Evolutionary conservation across 352 stramenopile genomes (phyloP), one percentile per base, ranked within the genome.

Genomic region (Phytopythium kandeliae): DNA sequence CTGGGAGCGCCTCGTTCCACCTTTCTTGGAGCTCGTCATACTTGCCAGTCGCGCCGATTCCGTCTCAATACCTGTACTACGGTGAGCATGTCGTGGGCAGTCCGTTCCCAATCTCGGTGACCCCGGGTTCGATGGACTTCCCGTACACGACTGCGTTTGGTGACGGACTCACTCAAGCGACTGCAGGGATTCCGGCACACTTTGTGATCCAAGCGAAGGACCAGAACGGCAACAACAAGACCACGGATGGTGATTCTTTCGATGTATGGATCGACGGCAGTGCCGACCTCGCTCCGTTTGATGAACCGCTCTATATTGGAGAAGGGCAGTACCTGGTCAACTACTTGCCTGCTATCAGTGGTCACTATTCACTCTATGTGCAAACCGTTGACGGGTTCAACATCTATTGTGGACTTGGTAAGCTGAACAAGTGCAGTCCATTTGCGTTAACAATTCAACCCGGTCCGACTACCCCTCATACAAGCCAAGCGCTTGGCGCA

Each of bases 161-260:
- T 2, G 53, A 65, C 10, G 93, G 92, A 1, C 51, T 98, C 4
- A 68, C 55, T 17, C 48, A 51, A 16, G 89, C 88, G 9, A 88
- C 71, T 2, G 92, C 92, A 21, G 96, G 96, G 34, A 76, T 97
- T 2, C 62, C 59, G 6, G 85, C 92, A 6, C 67, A 81, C 37
- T 98, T 99, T 62, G 69, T 86, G 21, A 96, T 99, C 43, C 89
- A 98, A 58, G 89, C 95, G 5, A 96, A 95, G 49, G 95, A 98
- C 54, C 85, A 95, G 47, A 70, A 82, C 11, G 87, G 82, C 19
- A 98, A 98, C 71, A 95, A 96, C 58, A 97, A 96, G 64, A 88
- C 85, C 0, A 70, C 69, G 11, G 72, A 71, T 11, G 86, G 75
- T 21, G 85, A 96, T 59, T 54, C 59, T 15, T 93, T 97, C 33